phyloP scores from a whole-genome alignment of 331 rosid species.

The Dryas integrifolia region DNA sequence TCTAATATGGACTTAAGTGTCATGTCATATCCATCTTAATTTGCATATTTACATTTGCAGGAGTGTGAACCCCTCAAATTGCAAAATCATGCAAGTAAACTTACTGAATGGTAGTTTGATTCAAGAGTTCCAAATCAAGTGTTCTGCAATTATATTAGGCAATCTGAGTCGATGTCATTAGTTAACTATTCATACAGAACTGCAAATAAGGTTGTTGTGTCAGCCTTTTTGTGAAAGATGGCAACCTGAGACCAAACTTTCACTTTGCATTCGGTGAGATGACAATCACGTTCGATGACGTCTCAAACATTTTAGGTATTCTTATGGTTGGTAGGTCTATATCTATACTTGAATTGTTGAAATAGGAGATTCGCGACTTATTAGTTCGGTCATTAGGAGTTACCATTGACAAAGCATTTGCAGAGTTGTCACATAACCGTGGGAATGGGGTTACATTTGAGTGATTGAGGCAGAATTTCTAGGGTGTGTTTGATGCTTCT shows the following conservation, averaged over 20 bases:
- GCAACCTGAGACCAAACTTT: constrained; percentile 2
- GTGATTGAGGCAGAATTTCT: background rate
- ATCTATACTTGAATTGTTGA: too few species aligned
- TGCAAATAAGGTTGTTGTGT: background rate
- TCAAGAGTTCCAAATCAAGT: background rate
- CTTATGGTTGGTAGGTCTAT: background rate
- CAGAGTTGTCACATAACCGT: background rate
- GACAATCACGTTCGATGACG: background rate
- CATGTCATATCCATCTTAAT: too few species aligned
- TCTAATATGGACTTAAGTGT: too few species aligned
- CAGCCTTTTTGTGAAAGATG: background rate
- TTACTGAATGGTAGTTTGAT: background rate
- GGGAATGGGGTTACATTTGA: background rate
- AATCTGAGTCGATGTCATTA: background rate
- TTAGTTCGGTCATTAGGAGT: background rate
- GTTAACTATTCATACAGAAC: background rate
- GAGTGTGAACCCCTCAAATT: too few species aligned
- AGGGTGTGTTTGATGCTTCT: background rate
- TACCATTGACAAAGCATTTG: background rate
- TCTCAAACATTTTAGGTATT: background rate
- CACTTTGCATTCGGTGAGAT: background rate
- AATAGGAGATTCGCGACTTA: too few species aligned
- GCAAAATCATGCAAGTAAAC: background rate
- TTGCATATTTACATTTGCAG: too few species aligned
- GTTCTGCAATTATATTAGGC: background rate